Conservation (phyloP, 495 filamentous ascomycete species). For the Lichina pygmaea region DNA sequence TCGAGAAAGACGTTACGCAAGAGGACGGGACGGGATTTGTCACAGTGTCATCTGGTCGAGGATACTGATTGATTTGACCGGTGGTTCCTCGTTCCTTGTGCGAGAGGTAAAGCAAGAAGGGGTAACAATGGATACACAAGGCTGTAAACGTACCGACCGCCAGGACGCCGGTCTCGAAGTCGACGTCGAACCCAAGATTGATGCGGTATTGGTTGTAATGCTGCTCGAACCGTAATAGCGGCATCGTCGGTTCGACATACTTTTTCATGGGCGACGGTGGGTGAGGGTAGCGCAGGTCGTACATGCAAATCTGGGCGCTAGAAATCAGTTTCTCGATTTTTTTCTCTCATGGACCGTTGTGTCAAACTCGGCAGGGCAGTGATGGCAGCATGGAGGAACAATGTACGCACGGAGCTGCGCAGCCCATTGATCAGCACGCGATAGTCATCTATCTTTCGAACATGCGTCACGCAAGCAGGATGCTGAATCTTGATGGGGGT, state of each 20-base stretch:
- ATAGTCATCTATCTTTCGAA: constrained; percentile 5
- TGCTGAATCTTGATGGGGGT: constrained; percentile 4
- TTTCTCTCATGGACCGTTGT: not conserved
- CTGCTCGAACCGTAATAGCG: not conserved
- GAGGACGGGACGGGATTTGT: too few relatives aligned
- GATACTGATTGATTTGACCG: too few relatives aligned
- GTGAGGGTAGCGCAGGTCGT: constrained; percentile 7
- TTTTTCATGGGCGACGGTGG: not conserved
- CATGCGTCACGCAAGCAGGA: constrained; percentile 2
- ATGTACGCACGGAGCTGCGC: constrained; percentile 1
- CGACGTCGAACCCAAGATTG: constrained; percentile 8
- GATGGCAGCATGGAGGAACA: not conserved
- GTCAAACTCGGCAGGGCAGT: not conserved
- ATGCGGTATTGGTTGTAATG: constrained; percentile 1
- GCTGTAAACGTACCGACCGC: constrained; percentile 6
- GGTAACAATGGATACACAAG: not conserved
- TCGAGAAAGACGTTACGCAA: too few relatives aligned
- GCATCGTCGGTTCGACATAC: not conserved
- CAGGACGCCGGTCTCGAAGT: constrained; percentile 6
- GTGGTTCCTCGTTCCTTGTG: too few relatives aligned
- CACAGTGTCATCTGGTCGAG: too few relatives aligned
- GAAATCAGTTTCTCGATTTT: not conserved
- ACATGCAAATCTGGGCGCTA: constrained; percentile 4
- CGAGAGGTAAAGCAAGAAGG: not conserved
- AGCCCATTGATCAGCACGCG: constrained; percentile 7